phyloP scores from a whole-genome alignment of 2,329 filamentous ascomycete species.

The Volutella citrinella region DNA sequence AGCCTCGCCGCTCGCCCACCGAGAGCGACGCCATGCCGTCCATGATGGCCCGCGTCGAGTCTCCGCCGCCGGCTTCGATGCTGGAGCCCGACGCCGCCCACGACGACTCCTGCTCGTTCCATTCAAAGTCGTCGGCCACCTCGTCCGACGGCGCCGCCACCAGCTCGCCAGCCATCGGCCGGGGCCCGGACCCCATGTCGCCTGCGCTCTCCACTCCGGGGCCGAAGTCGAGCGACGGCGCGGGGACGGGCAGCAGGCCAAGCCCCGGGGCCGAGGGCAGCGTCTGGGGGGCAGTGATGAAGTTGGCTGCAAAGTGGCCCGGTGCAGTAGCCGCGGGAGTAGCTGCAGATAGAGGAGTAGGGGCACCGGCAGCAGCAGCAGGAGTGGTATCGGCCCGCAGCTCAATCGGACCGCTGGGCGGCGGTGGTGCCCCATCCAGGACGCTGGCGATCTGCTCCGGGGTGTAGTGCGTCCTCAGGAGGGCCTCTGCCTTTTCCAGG shows the following conservation, averaged over 20 bases:
- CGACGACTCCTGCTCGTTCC: constrained; percentile 15
- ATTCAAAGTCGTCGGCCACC: constrained; percentile 15
- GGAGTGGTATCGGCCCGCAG: too few relatives aligned
- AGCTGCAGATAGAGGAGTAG: too few relatives aligned
- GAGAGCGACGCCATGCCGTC: constrained; percentile 15
- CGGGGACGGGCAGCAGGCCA: background rate
- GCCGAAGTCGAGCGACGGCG: too few relatives aligned
- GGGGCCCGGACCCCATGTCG: too few relatives aligned
- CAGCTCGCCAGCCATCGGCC: too few relatives aligned
- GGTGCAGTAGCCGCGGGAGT: constrained; percentile 12
- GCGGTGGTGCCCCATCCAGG: constrained; percentile 10
- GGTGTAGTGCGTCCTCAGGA: constrained; percentile 16
- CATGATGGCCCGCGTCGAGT: constrained; percentile 13
- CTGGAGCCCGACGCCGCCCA: constrained; percentile 11
- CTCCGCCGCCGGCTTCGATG: constrained; percentile 12
- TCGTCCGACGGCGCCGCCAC: too few relatives aligned
- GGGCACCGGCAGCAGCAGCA: too few relatives aligned
- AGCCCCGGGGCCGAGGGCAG: constrained; percentile 8
- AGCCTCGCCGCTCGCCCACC: constrained; percentile 14
- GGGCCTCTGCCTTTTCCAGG: constrained; percentile 17
- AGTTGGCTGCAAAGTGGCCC: constrained; percentile 6
- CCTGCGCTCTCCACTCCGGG: too few relatives aligned
- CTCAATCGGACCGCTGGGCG: too few relatives aligned
- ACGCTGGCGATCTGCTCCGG: constrained; percentile 16
- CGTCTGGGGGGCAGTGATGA: constrained; percentile 8